These are phyloP conservation scores for Aspergillus nidulans DNA, from an alignment of 495 filamentous ascomycete genomes.

Conservation along the genomic window DNA sequence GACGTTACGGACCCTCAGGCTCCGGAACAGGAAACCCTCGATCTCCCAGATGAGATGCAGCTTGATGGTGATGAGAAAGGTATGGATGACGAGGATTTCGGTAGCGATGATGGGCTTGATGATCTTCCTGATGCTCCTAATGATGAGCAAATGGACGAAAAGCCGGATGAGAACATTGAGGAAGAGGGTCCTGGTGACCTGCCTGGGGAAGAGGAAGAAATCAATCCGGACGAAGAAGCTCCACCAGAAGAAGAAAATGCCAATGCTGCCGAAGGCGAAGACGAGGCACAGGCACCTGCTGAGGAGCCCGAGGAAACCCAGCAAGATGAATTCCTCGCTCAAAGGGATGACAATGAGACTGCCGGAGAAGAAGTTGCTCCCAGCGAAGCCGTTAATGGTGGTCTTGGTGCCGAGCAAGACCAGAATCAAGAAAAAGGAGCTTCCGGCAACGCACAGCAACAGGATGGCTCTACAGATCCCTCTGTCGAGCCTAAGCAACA, in stretches of 20 bases:
- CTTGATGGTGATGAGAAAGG: constrained; percentile 63
- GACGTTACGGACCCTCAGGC: constrained; percentile 66
- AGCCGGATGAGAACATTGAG: constrained; percentile 32
- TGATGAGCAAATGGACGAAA: constrained; percentile 28
- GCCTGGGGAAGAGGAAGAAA: constrained; percentile 28
- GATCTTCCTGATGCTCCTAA: constrained; percentile 55
- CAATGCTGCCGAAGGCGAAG: constrained; percentile 27
- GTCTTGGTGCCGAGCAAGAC: constrained; percentile 41
- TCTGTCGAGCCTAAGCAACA: constrained; percentile 40
- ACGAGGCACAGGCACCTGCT: constrained; percentile 52
- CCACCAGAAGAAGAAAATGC: constrained; percentile 34
- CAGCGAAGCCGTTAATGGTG: constrained; percentile 44
- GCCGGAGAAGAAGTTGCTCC: constrained; percentile 47
- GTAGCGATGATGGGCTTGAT: constrained; percentile 67
- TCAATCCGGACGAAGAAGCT: constrained; percentile 37
- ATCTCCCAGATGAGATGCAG: constrained; percentile 66
- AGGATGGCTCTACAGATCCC: constrained; percentile 44
- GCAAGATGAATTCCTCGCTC: constrained; percentile 38
- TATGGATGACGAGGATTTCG: constrained; percentile 53
- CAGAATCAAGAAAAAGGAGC: constrained; percentile 60
- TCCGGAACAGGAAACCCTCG: constrained; percentile 64
- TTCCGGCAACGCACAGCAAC: constrained; percentile 60
- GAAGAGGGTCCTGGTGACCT: constrained; percentile 28
- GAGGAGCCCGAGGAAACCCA: constrained; percentile 41
- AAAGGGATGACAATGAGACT: constrained; percentile 40